Evolutionary conservation across 345 rosid genomes (phyloP).

Genomic region (Schrenkiella parvula): DNA sequence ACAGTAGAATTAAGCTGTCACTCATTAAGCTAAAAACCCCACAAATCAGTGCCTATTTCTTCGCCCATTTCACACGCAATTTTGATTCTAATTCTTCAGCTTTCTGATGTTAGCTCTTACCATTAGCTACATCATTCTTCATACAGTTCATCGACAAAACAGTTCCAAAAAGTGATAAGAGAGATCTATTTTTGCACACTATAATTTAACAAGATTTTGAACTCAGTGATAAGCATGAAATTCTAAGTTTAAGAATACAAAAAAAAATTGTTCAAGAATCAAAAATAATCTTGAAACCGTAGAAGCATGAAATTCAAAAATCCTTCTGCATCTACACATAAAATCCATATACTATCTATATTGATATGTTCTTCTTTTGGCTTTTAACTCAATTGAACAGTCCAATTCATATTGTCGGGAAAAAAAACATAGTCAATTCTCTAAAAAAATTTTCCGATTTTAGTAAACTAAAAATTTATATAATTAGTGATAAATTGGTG

Average conservation of each 20-base stretch:
- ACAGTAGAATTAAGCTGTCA: conserved; percentile 29
- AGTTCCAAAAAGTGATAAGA: neutral
- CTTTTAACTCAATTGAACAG: conserved; percentile 42
- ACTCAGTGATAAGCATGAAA: neutral
- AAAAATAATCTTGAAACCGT: neutral
- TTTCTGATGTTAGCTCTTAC: conserved; percentile 2
- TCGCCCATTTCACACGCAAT: conserved; percentile 25
- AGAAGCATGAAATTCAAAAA: neutral
- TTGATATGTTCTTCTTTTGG: neutral
- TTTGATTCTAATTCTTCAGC: neutral
- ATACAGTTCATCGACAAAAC: neutral
- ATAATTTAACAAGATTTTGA: neutral
- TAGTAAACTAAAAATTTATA: no score
- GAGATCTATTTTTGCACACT: neutral
- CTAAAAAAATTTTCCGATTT: no score
- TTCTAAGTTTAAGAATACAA: neutral
- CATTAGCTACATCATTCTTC: neutral
- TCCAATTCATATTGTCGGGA: conserved; percentile 93
- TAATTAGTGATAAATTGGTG: no score
- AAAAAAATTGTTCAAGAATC: neutral
- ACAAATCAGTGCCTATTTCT: conserved; percentile 23
- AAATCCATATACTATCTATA: neutral
- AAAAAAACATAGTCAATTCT: no score
- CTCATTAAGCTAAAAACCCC: conserved; percentile 16
- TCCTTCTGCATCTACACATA: neutral